A percentile compares a stretch with the other conserved stretches of the same genome.
Conservation (phyloP, 108 stramenopile species). For the Fragilariopsis cylindrus region DNA sequence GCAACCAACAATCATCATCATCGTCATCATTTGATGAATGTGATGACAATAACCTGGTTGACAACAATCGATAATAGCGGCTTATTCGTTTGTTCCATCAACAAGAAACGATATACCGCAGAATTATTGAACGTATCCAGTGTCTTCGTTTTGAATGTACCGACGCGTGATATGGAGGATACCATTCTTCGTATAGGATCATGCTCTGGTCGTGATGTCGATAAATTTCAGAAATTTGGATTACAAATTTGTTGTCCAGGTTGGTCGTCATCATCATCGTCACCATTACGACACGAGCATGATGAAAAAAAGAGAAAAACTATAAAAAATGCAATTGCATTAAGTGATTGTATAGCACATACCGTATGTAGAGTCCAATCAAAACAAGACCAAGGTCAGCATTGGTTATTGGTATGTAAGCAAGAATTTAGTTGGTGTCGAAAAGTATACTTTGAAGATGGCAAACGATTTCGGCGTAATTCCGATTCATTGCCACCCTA, state of each 20-base stretch:
- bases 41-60: slow-evolving; percentile 77
- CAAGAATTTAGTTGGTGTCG: not conserved
- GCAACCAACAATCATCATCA: too few species aligned
- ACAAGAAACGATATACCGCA: slow-evolving; percentile 53
- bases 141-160: not conserved
- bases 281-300: not conserved
- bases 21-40: slow-evolving; percentile 34
- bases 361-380: not conserved
- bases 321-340: not conserved
- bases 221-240: slow-evolving; percentile 4
- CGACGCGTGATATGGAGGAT: slow-evolving; percentile 5
- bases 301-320: not conserved
- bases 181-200: slow-evolving; percentile 4
- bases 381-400: slow-evolving; percentile 8
- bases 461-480: slow-evolving; percentile 8
- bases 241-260: not conserved
- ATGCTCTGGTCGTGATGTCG: not conserved
- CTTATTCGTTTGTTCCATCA: slow-evolving; percentile 60
- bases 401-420: slow-evolving; percentile 1
- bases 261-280: not conserved
- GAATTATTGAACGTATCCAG: slow-evolving; percentile 10
- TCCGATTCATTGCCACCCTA: not conserved
- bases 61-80: slow-evolving; percentile 76
- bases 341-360: slow-evolving; percentile 2
- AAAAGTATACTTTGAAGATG: slow-evolving; percentile 5